Evolutionary conservation across 1,284 basidiomycete species (phyloP), one percentile per base, ranked within the genome.

Genomic region (Cryptococcus wingfieldii): DNA sequence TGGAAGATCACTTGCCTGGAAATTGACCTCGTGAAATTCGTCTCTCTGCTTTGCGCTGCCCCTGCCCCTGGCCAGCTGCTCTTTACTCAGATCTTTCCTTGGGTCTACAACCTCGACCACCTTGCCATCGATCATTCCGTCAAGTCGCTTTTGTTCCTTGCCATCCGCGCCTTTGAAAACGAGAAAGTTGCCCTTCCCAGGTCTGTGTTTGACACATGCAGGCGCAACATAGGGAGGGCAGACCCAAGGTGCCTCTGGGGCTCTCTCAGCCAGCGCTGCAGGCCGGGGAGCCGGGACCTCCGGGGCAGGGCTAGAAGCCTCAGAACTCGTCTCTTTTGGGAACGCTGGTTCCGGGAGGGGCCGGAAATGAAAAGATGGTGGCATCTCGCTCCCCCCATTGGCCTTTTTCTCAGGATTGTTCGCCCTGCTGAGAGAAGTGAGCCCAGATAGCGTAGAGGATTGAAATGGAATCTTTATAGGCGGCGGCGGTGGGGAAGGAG

Each of bases 391-490:
- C 9, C 12, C 10, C 25, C 16, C 41, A n/a, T 23, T n/a, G 16
- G 19, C 19, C 41, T 42, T n/a, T 8, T 46, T 46, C 18, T 28
- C 44, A 27, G 67, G 49, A 62, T 65, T 64, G n/a, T 60, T 9
- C 58, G 69, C 51, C 5, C 58, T 55, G n/a, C 58, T 60, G 16
- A 57, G 64, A 43, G 77, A 70, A 1, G 72, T 28, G 28, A 53
- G 88, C 90, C 54, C 82, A 52, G 69, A 5, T 58, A 63, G 43
- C 39, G 71, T 57, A 39, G 70, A 62, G n/a, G 68, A 67, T 9
- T 62, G 51, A 34, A 73, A 60, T 23, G 71, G 71, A 59, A 67
- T 38, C 61, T 68, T 34, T 60, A 34, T 34, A 43, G 55, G 45
- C 6, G 63, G 63, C 1, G 60, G 66, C n/a, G 70, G 64, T 39